Percentiles rank a stretch among this genome's conserved stretches.
Evolutionary conservation across 139 green algal genomes (phyloP).

Genomic region (Cymbomonas tetramitiformis): DNA sequence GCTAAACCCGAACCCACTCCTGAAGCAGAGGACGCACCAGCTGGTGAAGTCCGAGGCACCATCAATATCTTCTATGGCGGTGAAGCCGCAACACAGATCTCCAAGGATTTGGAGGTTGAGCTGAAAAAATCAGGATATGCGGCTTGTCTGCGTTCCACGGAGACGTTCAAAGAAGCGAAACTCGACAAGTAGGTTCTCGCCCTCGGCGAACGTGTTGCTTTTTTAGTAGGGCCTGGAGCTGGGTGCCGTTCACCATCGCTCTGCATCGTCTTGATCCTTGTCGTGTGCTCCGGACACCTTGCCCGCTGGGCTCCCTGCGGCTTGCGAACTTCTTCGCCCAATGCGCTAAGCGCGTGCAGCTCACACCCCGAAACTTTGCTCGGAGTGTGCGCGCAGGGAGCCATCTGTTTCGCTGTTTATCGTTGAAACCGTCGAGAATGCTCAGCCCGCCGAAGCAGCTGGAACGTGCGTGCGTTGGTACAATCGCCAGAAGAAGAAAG

Average conservation of each 20-base stretch:
- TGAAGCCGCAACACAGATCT: constrained; percentile 5
- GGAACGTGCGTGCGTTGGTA: constrained; percentile 11
- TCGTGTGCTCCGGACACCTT: no score
- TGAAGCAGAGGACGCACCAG: no score
- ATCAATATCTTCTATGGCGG: constrained; percentile 2
- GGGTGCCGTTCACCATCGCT: no score
- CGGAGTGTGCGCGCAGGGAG: not conserved
- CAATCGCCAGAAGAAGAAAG: constrained; percentile 8
- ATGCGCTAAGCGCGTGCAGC: no score
- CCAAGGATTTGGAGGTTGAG: not conserved
- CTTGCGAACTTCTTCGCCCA: no score
- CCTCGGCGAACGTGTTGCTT: not conserved
- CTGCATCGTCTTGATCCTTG: no score
- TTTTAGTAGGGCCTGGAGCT: not conserved
- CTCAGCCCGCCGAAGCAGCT: constrained; percentile 14
- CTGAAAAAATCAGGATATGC: not conserved
- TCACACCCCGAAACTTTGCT: no score
- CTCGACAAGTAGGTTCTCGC: not conserved
- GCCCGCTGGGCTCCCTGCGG: no score
- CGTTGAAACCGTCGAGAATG: constrained; percentile 23
- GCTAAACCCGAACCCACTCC: no score
- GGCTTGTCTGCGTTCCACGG: not conserved
- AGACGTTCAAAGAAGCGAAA: not conserved
- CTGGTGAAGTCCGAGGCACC: not conserved
- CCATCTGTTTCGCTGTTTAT: constrained; percentile 1